Base-by-base conservation (phyloP, 768 basidiomycete genomes). In the Boletus barrowsii region DNA sequence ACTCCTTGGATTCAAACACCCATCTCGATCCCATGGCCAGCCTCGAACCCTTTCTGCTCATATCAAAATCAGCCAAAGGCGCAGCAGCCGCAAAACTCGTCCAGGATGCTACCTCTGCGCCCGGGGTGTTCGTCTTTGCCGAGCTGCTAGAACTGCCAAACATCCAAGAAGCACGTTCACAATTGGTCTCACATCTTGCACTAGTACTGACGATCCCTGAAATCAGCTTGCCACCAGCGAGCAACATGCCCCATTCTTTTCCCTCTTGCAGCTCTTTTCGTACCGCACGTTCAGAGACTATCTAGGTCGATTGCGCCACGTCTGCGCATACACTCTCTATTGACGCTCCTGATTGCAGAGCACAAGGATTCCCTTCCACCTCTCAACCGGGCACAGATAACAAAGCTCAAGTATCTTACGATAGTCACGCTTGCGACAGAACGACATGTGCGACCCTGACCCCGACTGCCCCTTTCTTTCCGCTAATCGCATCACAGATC, bases 361-460 rank as follows among this genome's bases (percentile, higher is more conserved):
- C 78, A 86, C 69, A 83, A 86, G 68, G 77, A 81, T 44, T 57
- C 74, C 0, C 77, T 88, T 29, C 93, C 95, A 0, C 66, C 83
- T 0, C 72, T 96, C 32, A 87, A 86, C 56, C 67, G 75, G 7
- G 81, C 84, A 0, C 96, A 98, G 65, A 80, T 82, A 6, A 84
- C 77, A 37, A 99, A 99, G 71, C 80, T 99, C 14, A 97, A 92
- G 73, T 92, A 96, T 66, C 83, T 99, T 17, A 88, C 95, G 4
- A 85, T 98, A 54, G 90, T 94, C 33, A 83, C 92, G 1, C 79
- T 96, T 36, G 90, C 93, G 3, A 73, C 84, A 43, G 77, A 87
- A 55, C 83, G 81, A 49, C 83, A 95, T 47, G 94, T 95, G 65
- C 56, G 87, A 72, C 36, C 10, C 22, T 57, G 22, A 29, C 51